Evolutionary conservation across 164 flowering plant genomes (phyloP), one percentile per base, ranked within the genome.

Genomic region (Magnolia officinalis): DNA sequence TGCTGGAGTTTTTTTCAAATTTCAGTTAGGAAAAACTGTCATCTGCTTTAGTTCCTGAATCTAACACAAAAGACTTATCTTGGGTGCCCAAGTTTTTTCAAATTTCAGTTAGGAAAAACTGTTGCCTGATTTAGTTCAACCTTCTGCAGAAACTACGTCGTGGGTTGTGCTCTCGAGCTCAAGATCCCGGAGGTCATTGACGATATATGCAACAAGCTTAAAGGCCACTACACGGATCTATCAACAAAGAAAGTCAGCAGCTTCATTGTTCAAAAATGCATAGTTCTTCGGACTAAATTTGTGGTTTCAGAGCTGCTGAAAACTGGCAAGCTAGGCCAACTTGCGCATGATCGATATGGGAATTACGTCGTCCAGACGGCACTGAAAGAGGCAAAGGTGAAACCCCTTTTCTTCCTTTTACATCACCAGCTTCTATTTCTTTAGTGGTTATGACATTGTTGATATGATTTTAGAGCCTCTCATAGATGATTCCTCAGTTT

Each of bases 321-420:
- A 13, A 72, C 37, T 18, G 63, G 23, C 10, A 72, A 55, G 14
- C 20, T 72, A 8, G 45, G 18, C 45, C 8, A 72, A 51, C 29
- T 72, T 11, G 63, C 45, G 10, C 19, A 20, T 24, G 37, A 72
- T 72, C 74, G 0, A 23, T 55, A 10, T 1, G 74, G 74, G 14
- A 72, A 72, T 26, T 72, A 52, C 1, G 63, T 72, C 18, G 13
- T 72, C 19, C 74, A 72, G 18, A 72, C 37, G 3, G 63, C 63
- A 23, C 74, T 72, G 10, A 23, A n/a, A 7, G 7, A 1, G 13
- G 8, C 73, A n/a, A 14, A 71, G 73, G 73, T 71, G 59, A 9
- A 55, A 55, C 18, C 61, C 18, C 1, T 55, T 16, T 55, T 55
- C 16, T 55, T 55, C 61, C 61, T 9, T 16, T 16, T 55, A 1